Evolutionary conservation across 2,329 filamentous ascomycete genomes (phyloP).

Genomic region (Verticillium tricorpus): DNA sequence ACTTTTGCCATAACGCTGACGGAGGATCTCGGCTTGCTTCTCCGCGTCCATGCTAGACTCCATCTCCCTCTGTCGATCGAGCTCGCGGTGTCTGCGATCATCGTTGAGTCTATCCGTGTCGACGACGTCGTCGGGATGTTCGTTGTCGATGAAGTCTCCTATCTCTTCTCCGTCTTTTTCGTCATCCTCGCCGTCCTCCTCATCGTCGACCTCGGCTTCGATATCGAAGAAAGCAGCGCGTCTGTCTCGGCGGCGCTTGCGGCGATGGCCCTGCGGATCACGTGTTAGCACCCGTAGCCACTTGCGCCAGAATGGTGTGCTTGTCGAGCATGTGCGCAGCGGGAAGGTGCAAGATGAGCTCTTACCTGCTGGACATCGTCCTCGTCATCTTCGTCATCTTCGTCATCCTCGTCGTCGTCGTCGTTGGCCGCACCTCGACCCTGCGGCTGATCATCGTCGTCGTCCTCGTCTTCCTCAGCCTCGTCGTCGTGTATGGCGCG

Average conservation of each 20-base stretch:
- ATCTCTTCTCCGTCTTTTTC: slow-evolving; percentile 83
- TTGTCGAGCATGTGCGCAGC: background rate
- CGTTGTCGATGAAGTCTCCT: slow-evolving; percentile 82
- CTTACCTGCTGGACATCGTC: slow-evolving; percentile 64
- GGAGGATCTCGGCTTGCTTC: slow-evolving; percentile 81
- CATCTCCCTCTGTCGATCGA: slow-evolving; percentile 86
- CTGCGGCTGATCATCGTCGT: slow-evolving; percentile 30
- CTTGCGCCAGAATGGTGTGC: background rate
- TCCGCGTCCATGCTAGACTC: slow-evolving; percentile 88
- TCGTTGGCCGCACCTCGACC: slow-evolving; percentile 39
- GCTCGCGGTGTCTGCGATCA: slow-evolving; percentile 87
- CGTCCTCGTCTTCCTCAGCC: slow-evolving; percentile 27
- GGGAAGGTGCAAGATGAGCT: background rate
- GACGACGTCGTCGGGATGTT: slow-evolving; percentile 83
- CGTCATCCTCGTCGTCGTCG: slow-evolving; percentile 55
- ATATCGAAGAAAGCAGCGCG: slow-evolving; percentile 92
- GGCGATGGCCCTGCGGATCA: slow-evolving; percentile 53
- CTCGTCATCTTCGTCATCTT: slow-evolving; percentile 60
- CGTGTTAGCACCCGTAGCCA: background rate
- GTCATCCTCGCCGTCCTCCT: slow-evolving; percentile 82
- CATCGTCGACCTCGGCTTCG: slow-evolving; percentile 96
- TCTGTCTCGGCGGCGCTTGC: slow-evolving; percentile 74
- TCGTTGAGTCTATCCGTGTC: slow-evolving; percentile 78
- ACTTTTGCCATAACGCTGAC: slow-evolving; percentile 82
- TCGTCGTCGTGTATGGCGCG: slow-evolving; percentile 25